Conservation (phyloP, 176 grass and related monocot species). For the Oryza punctata region DNA sequence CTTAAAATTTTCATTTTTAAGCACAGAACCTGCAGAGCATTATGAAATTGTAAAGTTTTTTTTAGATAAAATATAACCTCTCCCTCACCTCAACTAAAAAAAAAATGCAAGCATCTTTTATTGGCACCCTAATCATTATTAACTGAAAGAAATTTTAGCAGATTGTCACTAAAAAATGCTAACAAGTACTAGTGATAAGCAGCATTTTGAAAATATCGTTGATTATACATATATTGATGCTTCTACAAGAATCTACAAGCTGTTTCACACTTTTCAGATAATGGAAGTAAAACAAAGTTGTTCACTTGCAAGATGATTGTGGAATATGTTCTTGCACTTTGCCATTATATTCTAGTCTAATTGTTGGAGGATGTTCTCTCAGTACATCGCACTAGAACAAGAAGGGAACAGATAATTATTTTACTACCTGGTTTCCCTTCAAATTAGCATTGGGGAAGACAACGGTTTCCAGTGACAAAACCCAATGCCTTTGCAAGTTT, state of each 20-base stretch:
- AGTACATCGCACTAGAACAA: not conserved
- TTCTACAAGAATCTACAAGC: not conserved
- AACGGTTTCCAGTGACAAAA: conserved; percentile 5
- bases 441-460: not conserved
- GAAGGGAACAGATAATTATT: not conserved
- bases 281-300: not conserved
- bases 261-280: not conserved
- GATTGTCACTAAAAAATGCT: not conserved
- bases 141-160: not conserved
- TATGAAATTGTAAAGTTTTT: not conserved
- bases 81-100: not conserved
- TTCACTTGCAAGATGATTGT: not conserved
- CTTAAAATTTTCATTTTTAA: not conserved
- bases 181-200: not conserved
- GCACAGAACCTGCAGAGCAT: not conserved
- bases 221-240: not conserved
- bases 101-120: not conserved
- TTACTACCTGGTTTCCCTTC: not conserved
- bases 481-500: conserved; percentile 25
- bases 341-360: not conserved
- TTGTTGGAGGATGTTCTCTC: not conserved
- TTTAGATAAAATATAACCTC: not conserved
- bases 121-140: not conserved
- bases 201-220: not conserved
- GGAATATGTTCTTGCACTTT: not conserved